These are phyloP conservation scores for Epichloe festucae DNA, from an alignment of 2,329 filamentous ascomycete genomes.

Conservation along the genomic window DNA sequence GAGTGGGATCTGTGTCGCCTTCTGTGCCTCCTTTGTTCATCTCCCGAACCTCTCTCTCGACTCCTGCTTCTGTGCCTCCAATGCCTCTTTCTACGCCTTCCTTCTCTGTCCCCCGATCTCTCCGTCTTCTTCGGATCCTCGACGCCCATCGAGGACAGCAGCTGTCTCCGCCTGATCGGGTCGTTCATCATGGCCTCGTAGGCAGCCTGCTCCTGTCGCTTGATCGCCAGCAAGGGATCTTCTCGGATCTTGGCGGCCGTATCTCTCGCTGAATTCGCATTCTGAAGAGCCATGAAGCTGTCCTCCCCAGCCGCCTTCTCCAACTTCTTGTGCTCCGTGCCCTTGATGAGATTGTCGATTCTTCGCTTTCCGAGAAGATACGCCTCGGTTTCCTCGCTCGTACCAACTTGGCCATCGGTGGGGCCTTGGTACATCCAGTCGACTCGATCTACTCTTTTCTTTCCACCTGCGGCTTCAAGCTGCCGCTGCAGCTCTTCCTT, in stretches of 20 bases:
- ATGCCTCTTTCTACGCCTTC: slow-evolving; percentile 12
- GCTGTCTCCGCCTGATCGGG: slow-evolving; percentile 50
- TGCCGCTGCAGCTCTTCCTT: slow-evolving; percentile 85
- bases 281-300: slow-evolving; percentile 46
- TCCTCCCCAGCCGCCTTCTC: slow-evolving; percentile 59
- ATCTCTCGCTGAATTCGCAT: slow-evolving; percentile 64
- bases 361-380: slow-evolving; percentile 86
- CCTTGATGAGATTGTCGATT: slow-evolving; percentile 72
- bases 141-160: slow-evolving; percentile 52
- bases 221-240: slow-evolving; percentile 86
- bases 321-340: slow-evolving; percentile 66
- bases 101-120: slow-evolving; percentile 17
- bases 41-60: slow-evolving; percentile 3
- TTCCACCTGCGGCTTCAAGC: slow-evolving; percentile 78
- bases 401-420: slow-evolving; percentile 60
- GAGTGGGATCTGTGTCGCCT: slow-evolving; percentile 33
- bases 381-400: slow-evolving; percentile 79
- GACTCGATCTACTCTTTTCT: slow-evolving; percentile 67
- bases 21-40: slow-evolving; percentile 13
- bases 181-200: slow-evolving; percentile 73
- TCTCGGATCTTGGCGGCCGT: slow-evolving; percentile 76
- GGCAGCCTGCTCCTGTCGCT: slow-evolving; percentile 75
- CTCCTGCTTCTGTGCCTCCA: slow-evolving; percentile 6
- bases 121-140: slow-evolving; percentile 34
- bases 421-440: slow-evolving; percentile 98